Base-by-base conservation (phyloP, 495 filamentous ascomycete species). In the Neurospora sp. region DNA sequence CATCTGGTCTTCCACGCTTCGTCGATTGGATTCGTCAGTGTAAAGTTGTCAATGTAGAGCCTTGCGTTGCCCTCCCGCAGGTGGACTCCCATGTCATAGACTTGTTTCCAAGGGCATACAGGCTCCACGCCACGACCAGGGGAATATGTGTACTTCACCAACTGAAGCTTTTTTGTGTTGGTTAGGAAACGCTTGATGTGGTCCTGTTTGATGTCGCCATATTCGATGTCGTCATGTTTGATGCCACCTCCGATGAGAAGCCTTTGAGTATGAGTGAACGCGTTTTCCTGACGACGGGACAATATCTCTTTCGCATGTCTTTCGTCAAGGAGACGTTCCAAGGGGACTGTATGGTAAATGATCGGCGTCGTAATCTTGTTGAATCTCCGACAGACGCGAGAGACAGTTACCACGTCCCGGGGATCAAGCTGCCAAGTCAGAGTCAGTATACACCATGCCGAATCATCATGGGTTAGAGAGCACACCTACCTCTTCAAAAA, bases 301-400 rank as follows among this genome's bases (percentile, higher is more conserved):
- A 75, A 77, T 22, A 53, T 61, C 3, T 22, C 70, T 42, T 78
- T 75, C 8, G 71, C 69, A 1, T 70, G n/a, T 22, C 69, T 69
- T 4, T 69, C 73, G 68, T 78, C 70, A 70, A 81, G 73, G 59
- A 65, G 69, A 6, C 59, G 68, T 14, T 78, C 78, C 3, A 81
- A 61, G 1, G 45, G 69, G 4, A 81, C 20, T 8, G 74, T 78
- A 8, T 74, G 70, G 69, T 79, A 81, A 27, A 73, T 68, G 14
- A 82, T 75, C 0, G 80, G 79, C 12, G 74, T 75, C 14, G 74
- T 68, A 31, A 81, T 74, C 8, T 71, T 38, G 44, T 81, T 72
- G 39, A 82, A 73, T 35, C 76, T 72, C 39, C 37, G 75, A 35
- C 39, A 75, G 27, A 75, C 42, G 37, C 65, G 39, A 14, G 71